Evolutionary conservation across 2,329 filamentous ascomycete species (phyloP).

Genomic region (Phyllosticta capitalensis): DNA sequence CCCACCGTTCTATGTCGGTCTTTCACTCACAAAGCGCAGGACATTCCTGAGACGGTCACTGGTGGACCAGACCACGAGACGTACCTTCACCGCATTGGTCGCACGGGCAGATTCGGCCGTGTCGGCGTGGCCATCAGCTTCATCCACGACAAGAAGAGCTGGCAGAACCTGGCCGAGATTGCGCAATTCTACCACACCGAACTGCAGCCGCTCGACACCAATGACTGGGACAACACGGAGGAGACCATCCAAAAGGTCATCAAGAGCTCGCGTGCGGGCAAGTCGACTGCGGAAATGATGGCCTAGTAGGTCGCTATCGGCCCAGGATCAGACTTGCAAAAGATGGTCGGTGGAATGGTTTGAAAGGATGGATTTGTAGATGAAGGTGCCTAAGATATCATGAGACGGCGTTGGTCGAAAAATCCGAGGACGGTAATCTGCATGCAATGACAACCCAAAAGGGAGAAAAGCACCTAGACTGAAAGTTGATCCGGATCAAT

Average conservation of each 20-base stretch:
- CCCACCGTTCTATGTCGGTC: background rate
- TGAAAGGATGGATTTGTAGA: background rate
- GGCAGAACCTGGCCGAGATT: slow-evolving; percentile 69
- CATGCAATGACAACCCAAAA: background rate
- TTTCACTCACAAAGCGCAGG: slow-evolving; percentile 37
- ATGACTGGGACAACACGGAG: slow-evolving; percentile 88
- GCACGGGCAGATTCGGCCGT: slow-evolving; percentile 91
- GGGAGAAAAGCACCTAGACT: background rate
- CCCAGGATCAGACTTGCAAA: background rate
- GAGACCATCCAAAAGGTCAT: slow-evolving; percentile 61
- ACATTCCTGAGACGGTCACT: slow-evolving; percentile 47
- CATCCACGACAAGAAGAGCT: slow-evolving; percentile 78
- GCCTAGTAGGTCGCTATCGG: background rate
- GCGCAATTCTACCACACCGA: slow-evolving; percentile 70
- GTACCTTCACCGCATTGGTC: slow-evolving; percentile 94
- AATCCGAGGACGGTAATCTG: background rate
- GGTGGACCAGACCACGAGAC: slow-evolving; percentile 80
- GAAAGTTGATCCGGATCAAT: background rate
- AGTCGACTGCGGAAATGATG: slow-evolving; percentile 31
- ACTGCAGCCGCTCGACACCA: slow-evolving; percentile 69
- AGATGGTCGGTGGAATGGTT: background rate
- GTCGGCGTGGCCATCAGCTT: slow-evolving; percentile 95
- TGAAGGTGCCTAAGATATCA: background rate
- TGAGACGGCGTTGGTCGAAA: background rate
- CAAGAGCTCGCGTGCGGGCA: slow-evolving; percentile 32